A percentile compares a stretch with the other conserved stretches of the same genome.
Evolutionary conservation across 1,284 basidiomycete genomes (phyloP).

Genomic region (Papiliotrema laurentii): DNA sequence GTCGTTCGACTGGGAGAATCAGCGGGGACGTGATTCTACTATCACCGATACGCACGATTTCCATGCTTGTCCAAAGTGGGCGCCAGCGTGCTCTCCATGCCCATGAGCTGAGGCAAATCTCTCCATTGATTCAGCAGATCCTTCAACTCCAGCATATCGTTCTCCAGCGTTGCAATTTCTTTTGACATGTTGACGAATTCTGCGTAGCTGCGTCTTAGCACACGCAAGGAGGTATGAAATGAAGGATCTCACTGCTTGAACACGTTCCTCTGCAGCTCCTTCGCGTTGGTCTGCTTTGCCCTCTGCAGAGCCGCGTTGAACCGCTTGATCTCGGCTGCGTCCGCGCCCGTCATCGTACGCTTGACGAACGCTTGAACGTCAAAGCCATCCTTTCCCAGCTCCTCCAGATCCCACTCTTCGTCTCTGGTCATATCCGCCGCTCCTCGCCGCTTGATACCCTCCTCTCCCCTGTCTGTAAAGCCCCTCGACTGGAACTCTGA

Average conservation of each 20-base stretch:
- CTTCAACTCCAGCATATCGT: conserved; percentile 96
- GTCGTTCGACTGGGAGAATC: conserved; percentile 51
- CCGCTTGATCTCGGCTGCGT: conserved; percentile 43
- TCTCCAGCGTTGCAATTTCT: conserved; percentile 92
- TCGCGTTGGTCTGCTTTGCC: conserved; percentile 36
- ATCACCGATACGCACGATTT: conserved; percentile 22
- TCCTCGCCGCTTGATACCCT: conserved; percentile 30
- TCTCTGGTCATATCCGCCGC: conserved; percentile 34
- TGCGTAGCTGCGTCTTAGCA: conserved; percentile 62
- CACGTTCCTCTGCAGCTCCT: conserved; percentile 64
- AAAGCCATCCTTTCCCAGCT: conserved; percentile 69
- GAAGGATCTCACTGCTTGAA: conserved; percentile 89
- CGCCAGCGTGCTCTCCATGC: conserved; percentile 65
- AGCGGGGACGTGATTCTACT: not conserved
- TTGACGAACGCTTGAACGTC: conserved; percentile 56
- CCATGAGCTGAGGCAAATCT: conserved; percentile 83
- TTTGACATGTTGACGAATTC: conserved; percentile 96
- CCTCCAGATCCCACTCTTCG: conserved; percentile 55
- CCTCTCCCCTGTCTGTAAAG: conserved; percentile 17
- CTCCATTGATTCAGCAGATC: conserved; percentile 92
- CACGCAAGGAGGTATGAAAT: not conserved
- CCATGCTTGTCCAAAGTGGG: conserved; percentile 42
- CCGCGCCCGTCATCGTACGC: conserved; percentile 43
- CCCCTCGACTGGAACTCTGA: conserved; percentile 23
- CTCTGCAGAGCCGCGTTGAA: conserved; percentile 43